Conservation (phyloP, 73 alveolate species). For the Symbiodinium natans region DNA sequence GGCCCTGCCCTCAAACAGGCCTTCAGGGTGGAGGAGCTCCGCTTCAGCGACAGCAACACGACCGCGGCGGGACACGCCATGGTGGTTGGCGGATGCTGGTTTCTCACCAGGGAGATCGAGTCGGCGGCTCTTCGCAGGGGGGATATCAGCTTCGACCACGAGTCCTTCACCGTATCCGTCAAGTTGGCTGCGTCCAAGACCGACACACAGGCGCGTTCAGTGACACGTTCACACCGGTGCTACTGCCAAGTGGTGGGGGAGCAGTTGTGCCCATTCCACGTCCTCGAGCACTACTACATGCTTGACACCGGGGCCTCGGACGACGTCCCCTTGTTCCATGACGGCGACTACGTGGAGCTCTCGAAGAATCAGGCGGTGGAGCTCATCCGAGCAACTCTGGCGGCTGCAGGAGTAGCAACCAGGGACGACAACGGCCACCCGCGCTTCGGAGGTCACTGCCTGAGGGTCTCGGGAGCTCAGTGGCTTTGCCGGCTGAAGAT, state of each 20-base stretch:
- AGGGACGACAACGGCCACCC: neutral
- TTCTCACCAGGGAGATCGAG: neutral
- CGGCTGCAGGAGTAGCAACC: neutral
- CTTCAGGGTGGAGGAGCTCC: too few relatives aligned
- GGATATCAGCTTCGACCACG: neutral
- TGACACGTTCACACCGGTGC: neutral
- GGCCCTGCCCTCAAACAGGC: too few relatives aligned
- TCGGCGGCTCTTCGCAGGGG: neutral
- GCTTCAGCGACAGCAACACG: too few relatives aligned
- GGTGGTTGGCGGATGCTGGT: neutral
- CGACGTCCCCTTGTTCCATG: neutral
- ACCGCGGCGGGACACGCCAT: neutral
- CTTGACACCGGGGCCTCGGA: neutral
- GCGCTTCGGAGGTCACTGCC: constrained; percentile 10
- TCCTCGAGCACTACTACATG: neutral
- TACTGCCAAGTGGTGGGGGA: neutral
- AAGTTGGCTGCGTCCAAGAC: neutral
- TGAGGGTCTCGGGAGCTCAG: neutral
- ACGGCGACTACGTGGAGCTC: neutral
- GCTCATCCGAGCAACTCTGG: neutral
- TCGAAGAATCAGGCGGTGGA: neutral
- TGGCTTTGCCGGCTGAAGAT: neutral
- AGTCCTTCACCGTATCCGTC: neutral
- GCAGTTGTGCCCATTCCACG: neutral
- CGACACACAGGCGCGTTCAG: neutral